A percentile compares a stretch with the other conserved stretches of the same genome.
phyloP scores from a whole-genome alignment of 768 basidiomycete genomes.

The Lepiota brunneoincarnata region DNA sequence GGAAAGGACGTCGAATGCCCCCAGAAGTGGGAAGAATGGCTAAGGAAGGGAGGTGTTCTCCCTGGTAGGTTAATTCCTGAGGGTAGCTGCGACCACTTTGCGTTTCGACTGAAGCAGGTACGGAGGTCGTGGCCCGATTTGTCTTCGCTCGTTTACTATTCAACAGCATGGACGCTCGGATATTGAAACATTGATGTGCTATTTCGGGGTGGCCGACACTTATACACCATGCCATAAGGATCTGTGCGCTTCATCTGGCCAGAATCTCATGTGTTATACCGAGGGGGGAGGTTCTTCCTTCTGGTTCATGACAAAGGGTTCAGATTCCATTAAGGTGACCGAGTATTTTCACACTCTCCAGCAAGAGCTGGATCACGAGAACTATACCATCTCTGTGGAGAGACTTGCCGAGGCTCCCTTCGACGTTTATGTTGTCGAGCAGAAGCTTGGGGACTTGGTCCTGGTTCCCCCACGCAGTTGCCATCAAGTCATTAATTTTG shows the following conservation, averaged over 20 bases:
- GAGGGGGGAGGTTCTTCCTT: slow-evolving; percentile 70
- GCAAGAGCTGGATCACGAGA: slow-evolving; percentile 73
- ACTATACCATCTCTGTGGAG: slow-evolving; percentile 57
- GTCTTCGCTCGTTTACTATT: not conserved
- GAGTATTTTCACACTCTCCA: slow-evolving; percentile 56
- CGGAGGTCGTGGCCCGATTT: slow-evolving; percentile 12
- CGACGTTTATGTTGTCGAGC: slow-evolving; percentile 66
- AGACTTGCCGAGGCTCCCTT: slow-evolving; percentile 68
- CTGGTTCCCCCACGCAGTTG: slow-evolving; percentile 79
- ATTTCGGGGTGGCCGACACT: slow-evolving; percentile 78
- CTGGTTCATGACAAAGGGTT: slow-evolving; percentile 82
- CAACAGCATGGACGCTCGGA: slow-evolving; percentile 16
- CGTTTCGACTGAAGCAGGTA: slow-evolving; percentile 52
- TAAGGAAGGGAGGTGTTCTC: slow-evolving; percentile 43
- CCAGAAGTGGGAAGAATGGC: slow-evolving; percentile 58
- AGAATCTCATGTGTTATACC: slow-evolving; percentile 85
- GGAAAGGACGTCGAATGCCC: slow-evolving; percentile 81
- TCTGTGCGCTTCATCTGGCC: slow-evolving; percentile 79
- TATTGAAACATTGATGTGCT: slow-evolving; percentile 84
- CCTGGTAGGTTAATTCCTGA: slow-evolving; percentile 54
- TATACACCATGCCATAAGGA: slow-evolving; percentile 87
- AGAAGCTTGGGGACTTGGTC: slow-evolving; percentile 74
- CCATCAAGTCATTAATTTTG: slow-evolving; percentile 81
- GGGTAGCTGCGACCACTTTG: slow-evolving; percentile 54
- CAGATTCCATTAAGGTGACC: slow-evolving; percentile 50